Evolutionary conservation across 371 early-diverging fungal species (phyloP).

Genomic region (Circinella minor): DNA sequence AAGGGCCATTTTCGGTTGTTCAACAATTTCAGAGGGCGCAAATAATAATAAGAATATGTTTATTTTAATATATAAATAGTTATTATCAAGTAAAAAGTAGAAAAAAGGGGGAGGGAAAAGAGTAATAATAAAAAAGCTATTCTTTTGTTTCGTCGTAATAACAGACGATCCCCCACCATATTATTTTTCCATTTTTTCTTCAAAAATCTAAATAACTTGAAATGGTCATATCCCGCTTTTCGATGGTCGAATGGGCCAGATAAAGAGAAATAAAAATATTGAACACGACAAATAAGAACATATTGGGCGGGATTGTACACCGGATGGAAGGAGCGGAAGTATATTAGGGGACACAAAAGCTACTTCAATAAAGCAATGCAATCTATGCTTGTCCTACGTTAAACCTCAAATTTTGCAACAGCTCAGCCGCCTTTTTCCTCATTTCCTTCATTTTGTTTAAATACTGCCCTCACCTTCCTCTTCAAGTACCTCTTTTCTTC

Average conservation of each 20-base stretch:
- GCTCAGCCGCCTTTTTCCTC: slow-evolving; percentile 17
- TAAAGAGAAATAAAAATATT: not conserved
- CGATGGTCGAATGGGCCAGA: not conserved
- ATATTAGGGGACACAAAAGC: slow-evolving; percentile 23
- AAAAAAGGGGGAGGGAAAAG: no score
- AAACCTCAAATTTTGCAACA: slow-evolving; percentile 16
- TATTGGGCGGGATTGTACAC: slow-evolving; percentile 17
- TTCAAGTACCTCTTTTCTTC: slow-evolving; percentile 10
- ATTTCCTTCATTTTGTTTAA: slow-evolving; percentile 3
- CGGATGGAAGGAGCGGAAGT: slow-evolving; percentile 30
- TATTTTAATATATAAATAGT: not conserved
- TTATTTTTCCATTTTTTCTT: slow-evolving; percentile 3
- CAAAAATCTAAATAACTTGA: slow-evolving; percentile 2
- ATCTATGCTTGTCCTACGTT: slow-evolving; percentile 34
- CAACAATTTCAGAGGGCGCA: slow-evolving; percentile 10
- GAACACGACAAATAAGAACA: slow-evolving; percentile 24
- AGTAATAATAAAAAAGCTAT: no score
- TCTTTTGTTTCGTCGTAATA: no score
- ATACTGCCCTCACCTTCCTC: slow-evolving; percentile 2
- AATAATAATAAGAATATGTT: not conserved
- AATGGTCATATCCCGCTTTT: slow-evolving; percentile 1
- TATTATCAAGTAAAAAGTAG: no score
- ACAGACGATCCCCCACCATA: no score
- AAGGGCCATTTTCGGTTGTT: slow-evolving; percentile 8
- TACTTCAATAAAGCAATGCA: slow-evolving; percentile 30